Percentiles rank a stretch among this genome's conserved stretches.
These are phyloP conservation scores for Goffeauzyma gilvescens DNA, from an alignment of 768 basidiomycete species.

Conservation along the genomic window DNA sequence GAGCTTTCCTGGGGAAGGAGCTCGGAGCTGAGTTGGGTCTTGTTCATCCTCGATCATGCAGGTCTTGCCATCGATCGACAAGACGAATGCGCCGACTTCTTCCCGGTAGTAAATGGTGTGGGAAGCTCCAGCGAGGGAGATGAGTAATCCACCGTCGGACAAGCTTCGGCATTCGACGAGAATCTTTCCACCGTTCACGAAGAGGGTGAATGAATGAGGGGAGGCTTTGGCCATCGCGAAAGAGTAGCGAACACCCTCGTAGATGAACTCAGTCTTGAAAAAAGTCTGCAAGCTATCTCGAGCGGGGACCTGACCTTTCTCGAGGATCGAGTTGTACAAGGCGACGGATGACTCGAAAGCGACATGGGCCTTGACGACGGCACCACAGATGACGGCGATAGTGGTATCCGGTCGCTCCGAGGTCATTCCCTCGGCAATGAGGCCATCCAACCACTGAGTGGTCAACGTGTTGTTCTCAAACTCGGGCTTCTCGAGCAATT, in stretches of 20 bases:
- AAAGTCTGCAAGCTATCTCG: conserved; percentile 90
- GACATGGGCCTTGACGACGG: conserved; percentile 83
- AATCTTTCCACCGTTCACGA: conserved; percentile 84
- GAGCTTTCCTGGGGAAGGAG: conserved; percentile 90
- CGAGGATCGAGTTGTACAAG: conserved; percentile 84
- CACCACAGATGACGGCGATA: conserved; percentile 86
- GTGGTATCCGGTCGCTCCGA: conserved; percentile 87
- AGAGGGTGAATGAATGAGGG: conserved; percentile 73
- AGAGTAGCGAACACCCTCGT: conserved; percentile 83
- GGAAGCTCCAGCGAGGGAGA: conserved; percentile 78
- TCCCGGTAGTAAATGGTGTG: conserved; percentile 97
- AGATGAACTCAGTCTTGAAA: conserved; percentile 91
- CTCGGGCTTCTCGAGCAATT: conserved; percentile 80
- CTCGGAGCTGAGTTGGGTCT: conserved; percentile 89
- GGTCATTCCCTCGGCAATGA: conserved; percentile 92
- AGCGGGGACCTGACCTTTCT: conserved; percentile 94
- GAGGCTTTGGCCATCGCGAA: conserved; percentile 90
- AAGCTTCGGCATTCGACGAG: conserved; percentile 79
- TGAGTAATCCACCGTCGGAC: conserved; percentile 82
- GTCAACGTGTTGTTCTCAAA: conserved; percentile 97
- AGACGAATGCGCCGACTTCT: conserved; percentile 76
- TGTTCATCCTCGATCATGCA: conserved; percentile 98
- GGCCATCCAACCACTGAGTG: conserved; percentile 92
- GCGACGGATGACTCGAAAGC: conserved; percentile 72
- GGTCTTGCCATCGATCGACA: conserved; percentile 85